Base-by-base conservation (phyloP, 306 rosid species). In the Lagenaria siceraria region DNA sequence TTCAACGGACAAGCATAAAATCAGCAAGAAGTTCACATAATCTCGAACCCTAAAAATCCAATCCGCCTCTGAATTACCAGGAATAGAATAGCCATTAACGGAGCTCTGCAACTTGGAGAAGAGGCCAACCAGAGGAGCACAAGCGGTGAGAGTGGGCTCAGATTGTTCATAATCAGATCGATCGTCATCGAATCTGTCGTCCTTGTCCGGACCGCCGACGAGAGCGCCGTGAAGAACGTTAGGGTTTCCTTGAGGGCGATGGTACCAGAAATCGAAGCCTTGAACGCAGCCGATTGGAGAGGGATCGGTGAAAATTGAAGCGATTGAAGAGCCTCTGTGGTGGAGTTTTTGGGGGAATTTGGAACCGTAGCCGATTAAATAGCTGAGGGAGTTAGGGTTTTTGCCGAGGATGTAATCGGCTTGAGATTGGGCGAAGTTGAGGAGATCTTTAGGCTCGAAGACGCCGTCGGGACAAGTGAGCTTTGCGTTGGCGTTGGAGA, bases 381-480 rank as follows among this genome's bases (percentile, higher is more conserved):
- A 93, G 81, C 97, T 93, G 53, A 88, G 82, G 24, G 79, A 80
- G 79, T 89, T 82, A 1, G 98, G 93, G 78, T 93, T 93, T 35
- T 90, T 79, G 24, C 98, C 98, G 14, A 93, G 92, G 77, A 91
- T 91, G 78, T 93, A 93, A 51, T 93, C 98, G 60, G 85, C 93
- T 86, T 74, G 42, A 1, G 97, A 89, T 84, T 88, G 87, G 6
- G 87, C 86, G 62, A 91, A 88, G 58, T 59, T 83, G 82, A 93
- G 87, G 55, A 91, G 92, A 14, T 93, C 98, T 42, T 81, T 89
- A 60, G 98, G 92, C 55, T 84, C 88, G 82, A 81, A 33, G 68
- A 83, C 88, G 71, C 89, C 96, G 24, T 90, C 90, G 3, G 96
- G 97, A 59, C 98, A 93, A 56, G 21, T 65, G 83, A 91, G 90